A percentile compares a stretch with the other conserved stretches of the same genome.
Conservation (phyloP, 768 basidiomycete species). For the Filobasidium floriforme region DNA sequence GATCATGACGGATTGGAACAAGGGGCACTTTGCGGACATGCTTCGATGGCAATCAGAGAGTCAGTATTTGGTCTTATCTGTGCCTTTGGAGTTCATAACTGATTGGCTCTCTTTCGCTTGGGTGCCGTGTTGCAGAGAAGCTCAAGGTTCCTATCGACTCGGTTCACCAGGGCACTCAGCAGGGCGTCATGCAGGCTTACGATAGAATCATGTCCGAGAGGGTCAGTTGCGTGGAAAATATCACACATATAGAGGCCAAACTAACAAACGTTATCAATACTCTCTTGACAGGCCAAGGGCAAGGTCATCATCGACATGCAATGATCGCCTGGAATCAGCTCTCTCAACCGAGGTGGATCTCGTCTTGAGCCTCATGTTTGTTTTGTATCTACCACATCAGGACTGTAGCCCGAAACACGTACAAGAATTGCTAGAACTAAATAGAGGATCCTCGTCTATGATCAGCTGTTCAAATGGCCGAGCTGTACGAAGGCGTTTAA, state of each 20-base stretch:
- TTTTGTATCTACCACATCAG: too few species aligned
- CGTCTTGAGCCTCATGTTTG: too few species aligned
- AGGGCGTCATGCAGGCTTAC: conserved; percentile 18
- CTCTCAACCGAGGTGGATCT: too few species aligned
- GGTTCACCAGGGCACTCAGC: conserved; percentile 4
- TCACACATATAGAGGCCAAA: background rate
- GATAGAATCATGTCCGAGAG: conserved; percentile 18
- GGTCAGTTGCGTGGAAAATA: background rate
- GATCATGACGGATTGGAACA: conserved; percentile 14
- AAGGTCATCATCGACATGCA: conserved; percentile 16
- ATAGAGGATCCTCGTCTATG: too few species aligned
- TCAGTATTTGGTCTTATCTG: background rate
- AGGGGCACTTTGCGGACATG: conserved; percentile 10
- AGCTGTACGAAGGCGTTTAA: too few species aligned
- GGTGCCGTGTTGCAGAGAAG: background rate
- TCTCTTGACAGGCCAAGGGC: conserved; percentile 15
- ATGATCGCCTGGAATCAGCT: too few species aligned
- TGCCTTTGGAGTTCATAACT: background rate
- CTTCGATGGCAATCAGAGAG: conserved; percentile 4
- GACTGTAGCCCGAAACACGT: too few species aligned
- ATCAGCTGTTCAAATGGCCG: too few species aligned
- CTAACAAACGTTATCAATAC: conserved; percentile 3
- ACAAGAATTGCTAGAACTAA: too few species aligned
- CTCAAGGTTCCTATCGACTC: conserved; percentile 17
- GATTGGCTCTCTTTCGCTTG: background rate